Base-by-base conservation (phyloP, 495 filamentous ascomycete species). In the Apodospora peruviana region DNA sequence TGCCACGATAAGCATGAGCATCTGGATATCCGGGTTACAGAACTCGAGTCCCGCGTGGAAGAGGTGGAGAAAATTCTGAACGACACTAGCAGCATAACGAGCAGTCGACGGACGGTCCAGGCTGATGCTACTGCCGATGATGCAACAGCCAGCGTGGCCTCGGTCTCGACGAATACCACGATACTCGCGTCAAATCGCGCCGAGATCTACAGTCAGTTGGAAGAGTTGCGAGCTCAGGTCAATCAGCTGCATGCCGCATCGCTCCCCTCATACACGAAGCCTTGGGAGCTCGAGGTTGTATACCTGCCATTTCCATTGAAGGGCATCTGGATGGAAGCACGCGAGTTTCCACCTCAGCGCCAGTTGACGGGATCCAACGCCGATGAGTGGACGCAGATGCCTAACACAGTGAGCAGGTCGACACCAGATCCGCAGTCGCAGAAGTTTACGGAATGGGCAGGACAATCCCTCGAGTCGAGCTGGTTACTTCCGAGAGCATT, bases 201-300 rank as follows among this genome's bases (percentile, higher is more conserved):
- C 2, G 75, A 79, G 50, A 58, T 78, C 18, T 67, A 69, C 47
- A 70, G 64, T 40, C 69, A 78, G 38, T 57, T 87, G 11, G 74
- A 80, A 54, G 64, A 60, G 25, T 60, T 87, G 0, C 77, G 81
- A 50, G 69, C 74, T 1, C 74, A 82, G 37, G 60, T 87, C 22
- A 66, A 60, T 48, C 67, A 75, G 49, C 70, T 86, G 3, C 80
- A 84, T 53, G 67, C 71, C 14, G 64, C 70, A 29, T 72, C 77
- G 10, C 57, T 77, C 21, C 82, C 84, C 9, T 76, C 81, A 0
- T 68, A 65, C 41, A 61, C 63, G 17, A 69, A 74, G n/a, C 83
- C 83, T 4, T 86, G 81, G 82, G 73, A 83, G 53, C 59, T 87
- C 20, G 83, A 87, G 55, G 81, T 87, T 17, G 71, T 86, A 16